Percentiles rank a stretch among this genome's conserved stretches.
Conservation (phyloP, 2,329 filamentous ascomycete genomes). For the Talaromyces verruculosus region DNA sequence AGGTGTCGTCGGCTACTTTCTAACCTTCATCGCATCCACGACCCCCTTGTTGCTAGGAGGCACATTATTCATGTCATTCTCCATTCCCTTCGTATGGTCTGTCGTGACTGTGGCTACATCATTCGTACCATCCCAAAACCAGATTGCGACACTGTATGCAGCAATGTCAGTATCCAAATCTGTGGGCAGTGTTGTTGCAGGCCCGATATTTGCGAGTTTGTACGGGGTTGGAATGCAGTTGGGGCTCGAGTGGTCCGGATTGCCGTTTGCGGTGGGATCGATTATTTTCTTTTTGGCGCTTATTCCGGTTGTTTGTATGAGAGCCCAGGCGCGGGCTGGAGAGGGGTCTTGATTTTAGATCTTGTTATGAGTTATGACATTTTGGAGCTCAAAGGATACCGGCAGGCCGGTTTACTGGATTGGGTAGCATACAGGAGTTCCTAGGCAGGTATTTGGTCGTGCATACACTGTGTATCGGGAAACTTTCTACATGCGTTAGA, state of each 20-base stretch:
- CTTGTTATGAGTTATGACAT: neutral
- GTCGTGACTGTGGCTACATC: slow-evolving; percentile 31
- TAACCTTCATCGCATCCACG: slow-evolving; percentile 24
- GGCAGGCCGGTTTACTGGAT: neutral
- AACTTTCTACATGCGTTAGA: neutral
- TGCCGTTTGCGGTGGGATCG: slow-evolving; percentile 31
- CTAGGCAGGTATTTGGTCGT: neutral
- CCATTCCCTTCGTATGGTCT: slow-evolving; percentile 27
- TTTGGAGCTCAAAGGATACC: neutral
- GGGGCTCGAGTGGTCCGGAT: slow-evolving; percentile 30
- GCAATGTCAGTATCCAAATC: slow-evolving; percentile 28
- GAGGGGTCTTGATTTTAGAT: neutral
- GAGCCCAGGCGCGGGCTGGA: neutral
- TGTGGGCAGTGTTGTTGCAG: slow-evolving; percentile 28
- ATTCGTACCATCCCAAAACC: slow-evolving; percentile 27
- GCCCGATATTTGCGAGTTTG: slow-evolving; percentile 31
- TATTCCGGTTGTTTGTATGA: slow-evolving; percentile 12
- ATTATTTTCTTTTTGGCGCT: slow-evolving; percentile 19
- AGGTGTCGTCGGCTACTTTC: slow-evolving; percentile 26
- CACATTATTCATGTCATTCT: slow-evolving; percentile 29
- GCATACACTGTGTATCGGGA: neutral
- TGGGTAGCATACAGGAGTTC: neutral
- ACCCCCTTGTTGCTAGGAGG: slow-evolving; percentile 27
- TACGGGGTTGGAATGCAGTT: slow-evolving; percentile 30
- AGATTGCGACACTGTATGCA: slow-evolving; percentile 33